Percentiles rank a stretch among this genome's conserved stretches.
These are phyloP conservation scores for Penicillium sp. DNA, from an alignment of 2,329 filamentous ascomycete genomes.

Conservation along the genomic window DNA sequence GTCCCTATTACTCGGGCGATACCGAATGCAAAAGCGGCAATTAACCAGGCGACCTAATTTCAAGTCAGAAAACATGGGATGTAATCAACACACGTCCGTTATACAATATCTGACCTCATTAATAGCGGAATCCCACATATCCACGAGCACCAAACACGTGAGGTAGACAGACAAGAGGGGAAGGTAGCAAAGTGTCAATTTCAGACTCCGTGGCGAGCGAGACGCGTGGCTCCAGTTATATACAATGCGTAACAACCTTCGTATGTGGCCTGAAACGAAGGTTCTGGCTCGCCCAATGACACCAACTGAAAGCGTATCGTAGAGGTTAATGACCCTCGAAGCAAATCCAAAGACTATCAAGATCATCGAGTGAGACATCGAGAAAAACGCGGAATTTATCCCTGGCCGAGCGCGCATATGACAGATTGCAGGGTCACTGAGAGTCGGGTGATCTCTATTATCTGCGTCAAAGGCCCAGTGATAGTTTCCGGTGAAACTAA, in stretches of 20 bases:
- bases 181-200: no score
- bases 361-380: constrained; percentile 1
- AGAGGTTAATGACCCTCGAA: constrained; percentile 1
- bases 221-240: no score
- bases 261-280: not conserved
- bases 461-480: not conserved
- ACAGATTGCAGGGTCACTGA: constrained; percentile 1
- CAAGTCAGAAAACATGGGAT: no score
- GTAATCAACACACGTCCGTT: no score
- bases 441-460: not conserved
- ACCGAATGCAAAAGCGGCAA: constrained; percentile 1
- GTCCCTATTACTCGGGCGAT: not conserved
- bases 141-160: no score
- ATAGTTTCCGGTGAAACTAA: constrained; percentile 7
- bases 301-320: constrained; percentile 1
- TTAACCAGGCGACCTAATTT: no score
- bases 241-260: no score
- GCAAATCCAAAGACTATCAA: not conserved
- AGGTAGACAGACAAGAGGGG: no score
- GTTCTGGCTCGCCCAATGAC: not conserved
- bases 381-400: not conserved
- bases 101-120: no score
- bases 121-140: no score
- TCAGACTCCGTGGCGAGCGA: no score
- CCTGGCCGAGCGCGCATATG: not conserved